Percentiles rank a stretch among this genome's conserved stretches.
phyloP scores from a whole-genome alignment of 2,329 filamentous ascomycete species.

The Phyllosticta capitalensis region DNA sequence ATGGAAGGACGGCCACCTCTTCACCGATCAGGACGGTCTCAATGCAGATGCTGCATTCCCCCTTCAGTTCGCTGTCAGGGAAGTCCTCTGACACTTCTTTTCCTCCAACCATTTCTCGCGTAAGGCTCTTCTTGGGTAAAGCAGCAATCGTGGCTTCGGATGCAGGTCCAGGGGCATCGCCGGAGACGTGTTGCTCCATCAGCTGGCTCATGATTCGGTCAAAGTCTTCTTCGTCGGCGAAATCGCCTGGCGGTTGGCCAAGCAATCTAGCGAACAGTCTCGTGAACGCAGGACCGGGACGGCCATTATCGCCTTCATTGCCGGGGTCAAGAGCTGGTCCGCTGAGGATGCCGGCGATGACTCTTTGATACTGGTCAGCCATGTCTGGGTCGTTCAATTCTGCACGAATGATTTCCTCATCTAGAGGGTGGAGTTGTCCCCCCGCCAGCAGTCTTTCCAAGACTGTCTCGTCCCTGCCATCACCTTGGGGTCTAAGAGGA shows the following conservation, averaged over 20 bases:
- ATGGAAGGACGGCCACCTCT: conserved; percentile 69
- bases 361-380: not conserved
- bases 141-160: conserved; percentile 62
- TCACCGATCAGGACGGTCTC: conserved; percentile 66
- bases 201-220: conserved; percentile 80
- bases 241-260: conserved; percentile 53
- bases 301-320: not conserved
- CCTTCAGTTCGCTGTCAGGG: conserved; percentile 25
- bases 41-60: conserved; percentile 92
- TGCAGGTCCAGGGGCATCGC: conserved; percentile 74
- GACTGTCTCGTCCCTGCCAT: too few species aligned
- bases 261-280: not conserved
- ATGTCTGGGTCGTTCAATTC: too few species aligned
- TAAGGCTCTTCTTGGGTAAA: conserved; percentile 61
- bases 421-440: too few species aligned
- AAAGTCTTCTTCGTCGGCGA: conserved; percentile 83
- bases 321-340: conserved; percentile 1
- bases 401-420: too few species aligned
- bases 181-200: conserved; percentile 72
- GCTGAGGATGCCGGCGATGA: conserved; percentile 6
- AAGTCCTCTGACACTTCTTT: conserved; percentile 38
- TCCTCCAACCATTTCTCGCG: conserved; percentile 57
- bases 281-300: not conserved
- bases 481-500: too few species aligned
- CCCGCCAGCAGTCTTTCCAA: too few species aligned